phyloP scores from a whole-genome alignment of 768 basidiomycete genomes.

The Podaxis sp. region DNA sequence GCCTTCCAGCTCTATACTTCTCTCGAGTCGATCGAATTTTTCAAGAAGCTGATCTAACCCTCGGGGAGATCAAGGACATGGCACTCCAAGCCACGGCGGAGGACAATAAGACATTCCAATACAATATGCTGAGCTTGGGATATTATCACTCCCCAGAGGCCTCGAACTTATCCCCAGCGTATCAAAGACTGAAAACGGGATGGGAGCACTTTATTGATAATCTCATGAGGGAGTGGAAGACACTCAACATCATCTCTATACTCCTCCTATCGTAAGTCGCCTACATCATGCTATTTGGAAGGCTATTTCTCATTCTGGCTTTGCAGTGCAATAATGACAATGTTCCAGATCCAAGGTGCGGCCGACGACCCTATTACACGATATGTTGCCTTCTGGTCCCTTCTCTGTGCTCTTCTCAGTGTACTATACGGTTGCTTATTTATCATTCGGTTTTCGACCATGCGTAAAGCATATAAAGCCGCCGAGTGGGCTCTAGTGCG shows the following conservation, averaged over 20 bases:
- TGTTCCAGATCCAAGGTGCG: conserved; percentile 33
- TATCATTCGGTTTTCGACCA: conserved; percentile 12
- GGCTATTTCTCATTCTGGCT: background rate
- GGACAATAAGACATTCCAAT: conserved; percentile 10
- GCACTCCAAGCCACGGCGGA: conserved; percentile 25
- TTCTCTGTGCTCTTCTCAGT: conserved; percentile 27
- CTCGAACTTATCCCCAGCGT: conserved; percentile 16
- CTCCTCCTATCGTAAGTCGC: conserved; percentile 18
- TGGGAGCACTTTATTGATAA: conserved; percentile 30
- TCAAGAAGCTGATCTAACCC: conserved; percentile 59
- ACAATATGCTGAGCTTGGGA: conserved; percentile 4
- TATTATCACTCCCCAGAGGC: conserved; percentile 10
- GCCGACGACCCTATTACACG: conserved; percentile 49
- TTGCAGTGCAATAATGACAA: conserved; percentile 28
- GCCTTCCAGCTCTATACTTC: conserved; percentile 63
- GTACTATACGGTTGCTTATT: conserved; percentile 12
- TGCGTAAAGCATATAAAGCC: conserved; percentile 47
- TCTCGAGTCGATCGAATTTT: conserved; percentile 64
- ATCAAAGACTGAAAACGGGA: conserved; percentile 18
- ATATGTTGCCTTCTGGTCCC: conserved; percentile 51
- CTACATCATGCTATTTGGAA: no score
- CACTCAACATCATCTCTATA: conserved; percentile 27
- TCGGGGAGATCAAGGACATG: conserved; percentile 52
- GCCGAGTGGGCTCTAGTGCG: conserved; percentile 57
- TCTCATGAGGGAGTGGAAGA: conserved; percentile 29